Evolutionary conservation across 2,329 filamentous ascomycete species (phyloP).

Genomic region (Fusarium hainanense): DNA sequence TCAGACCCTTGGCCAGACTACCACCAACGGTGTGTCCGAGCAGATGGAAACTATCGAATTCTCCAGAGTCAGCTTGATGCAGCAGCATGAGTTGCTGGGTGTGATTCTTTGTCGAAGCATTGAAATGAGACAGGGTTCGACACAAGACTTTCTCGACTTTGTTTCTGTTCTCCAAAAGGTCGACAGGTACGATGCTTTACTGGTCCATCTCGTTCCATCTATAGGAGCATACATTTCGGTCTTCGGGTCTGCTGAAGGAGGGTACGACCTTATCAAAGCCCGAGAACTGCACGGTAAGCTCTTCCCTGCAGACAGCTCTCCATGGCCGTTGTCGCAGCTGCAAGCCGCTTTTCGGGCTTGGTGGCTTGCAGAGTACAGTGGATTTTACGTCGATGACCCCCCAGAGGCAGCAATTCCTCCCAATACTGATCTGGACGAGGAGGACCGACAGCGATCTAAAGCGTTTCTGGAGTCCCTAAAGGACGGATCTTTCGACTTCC

Average conservation of each 20-base stretch:
- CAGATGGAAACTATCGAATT: constrained; percentile 82
- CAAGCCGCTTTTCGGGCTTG: constrained; percentile 82
- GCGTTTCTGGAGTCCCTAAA: constrained; percentile 81
- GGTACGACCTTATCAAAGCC: constrained; percentile 73
- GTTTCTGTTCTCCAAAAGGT: constrained; percentile 74
- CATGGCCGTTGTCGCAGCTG: constrained; percentile 79
- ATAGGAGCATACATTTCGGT: constrained; percentile 80
- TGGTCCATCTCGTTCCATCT: constrained; percentile 85
- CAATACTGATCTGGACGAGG: constrained; percentile 73
- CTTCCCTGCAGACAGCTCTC: constrained; percentile 72
- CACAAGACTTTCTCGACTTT: constrained; percentile 79
- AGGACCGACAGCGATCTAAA: constrained; percentile 76
- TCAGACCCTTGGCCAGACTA: constrained; percentile 74
- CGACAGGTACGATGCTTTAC: constrained; percentile 78
- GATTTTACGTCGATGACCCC: constrained; percentile 83
- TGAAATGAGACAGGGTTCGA: constrained; percentile 76
- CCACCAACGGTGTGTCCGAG: constrained; percentile 62
- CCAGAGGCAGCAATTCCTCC: constrained; percentile 66
- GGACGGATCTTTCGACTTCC: constrained; percentile 92
- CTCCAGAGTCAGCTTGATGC: constrained; percentile 80
- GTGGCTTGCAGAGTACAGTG: constrained; percentile 95
- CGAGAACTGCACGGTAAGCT: constrained; percentile 76
- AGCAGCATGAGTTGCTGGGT: constrained; percentile 89
- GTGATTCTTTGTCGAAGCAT: constrained; percentile 84
- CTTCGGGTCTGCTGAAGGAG: constrained; percentile 82